Evolutionary conservation across 2,329 filamentous ascomycete genomes (phyloP), one percentile per base, ranked within the genome.

Genomic region (Venturia aucupariae): DNA sequence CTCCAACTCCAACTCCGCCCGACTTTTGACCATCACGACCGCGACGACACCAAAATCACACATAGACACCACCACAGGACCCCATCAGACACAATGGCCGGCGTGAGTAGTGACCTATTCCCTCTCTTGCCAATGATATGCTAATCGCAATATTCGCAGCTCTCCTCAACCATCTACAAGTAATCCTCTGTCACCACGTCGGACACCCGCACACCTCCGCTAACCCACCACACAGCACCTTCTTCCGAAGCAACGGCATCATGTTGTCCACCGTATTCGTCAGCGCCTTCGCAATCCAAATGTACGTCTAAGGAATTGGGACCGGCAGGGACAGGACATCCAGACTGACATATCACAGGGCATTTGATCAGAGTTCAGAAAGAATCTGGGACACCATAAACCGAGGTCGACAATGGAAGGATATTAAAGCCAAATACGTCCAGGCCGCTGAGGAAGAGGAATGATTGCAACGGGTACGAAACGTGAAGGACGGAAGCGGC

Each of bases 361-460:
- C 83, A 72, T 97, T 90, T 78, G 92, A 97, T 80, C 84, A 84
- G 66, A 79, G 80, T 72, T 89, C 93, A 78, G 89, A 96, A 80
- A 88, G 82, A 76, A 74, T 97, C 76, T 99, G 94, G 94, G 91
- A 99, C 78, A 83, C 79, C 76, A 79, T 92, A 76, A 99, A 99
- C 86, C 85, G 84, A 73, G 94, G 94, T 73, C 91, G 93, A 74
- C 93, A 97, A 95, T 97, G 94, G 94, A 97, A 97, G 85, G 94
- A 99, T 78, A 97, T 99, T 82, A 93, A 95, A 81, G 81, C 87
- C 78, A 88, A 84, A 79, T 99, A 96, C 79, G 78, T 96, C 73
- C 74, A 90, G 79, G 82, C 82, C 66, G 84, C 81, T 65, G 87
- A 89, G 68, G 86, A 86, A 69, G 84, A 87, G 68, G 86, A 88